Evolutionary conservation across 345 rosid genomes (phyloP).

Genomic region (Bruguiera parviflora): DNA sequence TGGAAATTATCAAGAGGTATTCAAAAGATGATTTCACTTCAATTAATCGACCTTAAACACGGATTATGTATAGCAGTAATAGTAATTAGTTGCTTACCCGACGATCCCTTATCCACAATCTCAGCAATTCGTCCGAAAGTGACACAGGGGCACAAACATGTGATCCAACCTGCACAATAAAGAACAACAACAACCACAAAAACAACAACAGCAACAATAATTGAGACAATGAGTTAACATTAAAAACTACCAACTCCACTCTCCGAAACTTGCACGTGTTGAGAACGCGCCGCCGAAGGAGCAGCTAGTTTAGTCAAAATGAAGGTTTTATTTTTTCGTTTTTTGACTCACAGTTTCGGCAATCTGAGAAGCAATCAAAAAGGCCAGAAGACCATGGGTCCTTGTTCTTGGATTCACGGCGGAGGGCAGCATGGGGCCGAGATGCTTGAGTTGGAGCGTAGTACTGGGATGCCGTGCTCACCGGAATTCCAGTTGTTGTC

Average conservation of each 20-base stretch:
- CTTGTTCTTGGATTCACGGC: slow-evolving; percentile 9
- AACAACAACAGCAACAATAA: not conserved
- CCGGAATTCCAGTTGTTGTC: slow-evolving; percentile 23
- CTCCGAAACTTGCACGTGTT: not conserved
- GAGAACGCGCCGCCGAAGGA: slow-evolving; percentile 1
- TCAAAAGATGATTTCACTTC: not conserved
- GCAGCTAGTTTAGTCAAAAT: not conserved
- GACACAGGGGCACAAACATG: slow-evolving; percentile 41
- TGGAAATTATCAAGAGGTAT: no score
- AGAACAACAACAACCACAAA: not conserved
- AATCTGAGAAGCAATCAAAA: slow-evolving; percentile 37
- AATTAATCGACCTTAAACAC: not conserved
- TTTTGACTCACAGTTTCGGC: slow-evolving; percentile 31
- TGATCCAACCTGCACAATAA: slow-evolving; percentile 31
- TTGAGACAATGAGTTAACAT: not conserved
- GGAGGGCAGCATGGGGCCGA: not conserved
- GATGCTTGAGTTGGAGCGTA: not conserved
- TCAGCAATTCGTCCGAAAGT: slow-evolving; percentile 42
- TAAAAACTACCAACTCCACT: not conserved
- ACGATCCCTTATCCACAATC: slow-evolving; percentile 41
- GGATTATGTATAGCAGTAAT: not conserved
- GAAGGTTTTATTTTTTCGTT: not conserved
- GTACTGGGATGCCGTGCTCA: slow-evolving; percentile 3
- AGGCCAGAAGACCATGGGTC: slow-evolving; percentile 41
- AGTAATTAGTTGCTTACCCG: slow-evolving; percentile 18